These are phyloP conservation scores for Alternaria hordeiaustralica DNA, from an alignment of 2,329 filamentous ascomycete genomes.

Conservation along the genomic window DNA sequence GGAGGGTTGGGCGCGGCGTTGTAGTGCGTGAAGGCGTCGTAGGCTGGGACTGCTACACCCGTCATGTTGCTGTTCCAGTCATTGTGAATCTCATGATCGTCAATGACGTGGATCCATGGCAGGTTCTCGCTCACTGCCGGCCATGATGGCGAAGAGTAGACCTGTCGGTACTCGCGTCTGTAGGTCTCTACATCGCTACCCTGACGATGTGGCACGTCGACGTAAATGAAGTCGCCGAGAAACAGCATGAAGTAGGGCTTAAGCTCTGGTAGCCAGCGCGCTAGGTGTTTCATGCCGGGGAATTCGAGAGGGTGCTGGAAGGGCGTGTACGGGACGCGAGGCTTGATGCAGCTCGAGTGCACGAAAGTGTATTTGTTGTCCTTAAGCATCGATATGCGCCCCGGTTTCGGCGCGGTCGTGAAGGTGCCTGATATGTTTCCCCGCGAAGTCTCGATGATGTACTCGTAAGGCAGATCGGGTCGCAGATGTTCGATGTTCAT, in stretches of 20 bases:
- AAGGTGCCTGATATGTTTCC: constrained; percentile 88
- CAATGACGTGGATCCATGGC: constrained; percentile 97
- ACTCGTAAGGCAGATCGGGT: constrained; percentile 79
- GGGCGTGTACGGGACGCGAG: constrained; percentile 86
- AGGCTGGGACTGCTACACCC: constrained; percentile 78
- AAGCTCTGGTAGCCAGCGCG: constrained; percentile 73
- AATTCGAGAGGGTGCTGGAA: constrained; percentile 83
- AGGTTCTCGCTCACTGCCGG: constrained; percentile 73
- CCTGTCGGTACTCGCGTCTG: constrained; percentile 87
- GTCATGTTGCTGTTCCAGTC: constrained; percentile 88
- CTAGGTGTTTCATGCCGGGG: constrained; percentile 78
- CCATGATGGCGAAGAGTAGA: constrained; percentile 98
- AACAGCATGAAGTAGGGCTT: constrained; percentile 75
- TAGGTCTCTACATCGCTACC: constrained; percentile 78
- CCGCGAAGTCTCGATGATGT: constrained; percentile 68
- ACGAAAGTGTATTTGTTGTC: constrained; percentile 85
- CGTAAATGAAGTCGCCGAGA: constrained; percentile 87
- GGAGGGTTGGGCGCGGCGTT: constrained; percentile 87
- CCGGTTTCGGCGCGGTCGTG: constrained; percentile 73
- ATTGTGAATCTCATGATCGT: constrained; percentile 96
- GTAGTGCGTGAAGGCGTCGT: constrained; percentile 86
- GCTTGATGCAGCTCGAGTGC: constrained; percentile 90
- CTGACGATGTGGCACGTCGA: constrained; percentile 84
- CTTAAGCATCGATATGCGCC: constrained; percentile 63
- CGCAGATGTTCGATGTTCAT: constrained; percentile 71